Base-by-base conservation (phyloP, 1,284 basidiomycete species). In the Sporisorium exsertum region DNA sequence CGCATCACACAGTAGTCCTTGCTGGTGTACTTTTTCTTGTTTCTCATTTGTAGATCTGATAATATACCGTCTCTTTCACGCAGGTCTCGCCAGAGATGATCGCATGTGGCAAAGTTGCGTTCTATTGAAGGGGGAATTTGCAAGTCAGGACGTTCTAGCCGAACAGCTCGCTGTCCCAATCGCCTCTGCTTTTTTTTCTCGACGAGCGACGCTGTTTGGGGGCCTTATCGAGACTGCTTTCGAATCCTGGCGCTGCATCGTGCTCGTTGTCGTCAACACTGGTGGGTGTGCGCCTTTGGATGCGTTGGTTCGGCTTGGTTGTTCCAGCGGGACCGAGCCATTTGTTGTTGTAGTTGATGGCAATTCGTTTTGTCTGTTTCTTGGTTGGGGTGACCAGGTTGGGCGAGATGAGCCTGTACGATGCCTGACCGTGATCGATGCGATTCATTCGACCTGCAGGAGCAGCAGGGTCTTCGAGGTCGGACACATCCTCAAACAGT, bases 301-400 rank as follows among this genome's bases (percentile, higher is more conserved):
- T 4, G 37, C 18, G 37, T 5, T 57, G 53, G 6, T 53, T 46
- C 0, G 45, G 15, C 5, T 24, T 18, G 8, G 32, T 46, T 26
- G 40, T n/a, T 10, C 32, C n/a, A 5, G 50, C 6, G 22, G 37
- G 12, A 35, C 27, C 6, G 52, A 66, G 29, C 67, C 67, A 75
- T 45, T 75, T 75, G 6, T 65, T 58, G 22, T 57, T 52, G 27
- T 75, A 67, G 50, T 75, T 70, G 52, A 75, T 58, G 58, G 50
- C 27, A 22, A 63, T n/a, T 43, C 49, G 51, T 50, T 70, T 66
- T 12, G 49, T 32, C 49, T 75, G 72, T 50, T 70, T 75, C 12
- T 53, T 55, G 9, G 72, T 75, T 1, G 72, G 72, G 0, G 72
- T 75, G 29, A 75, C 35, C 10, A 75, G 56, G 59, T 75, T 75